Conservation (phyloP, 2,329 filamentous ascomycete species). For the Immersiporthe knoxdaviesiana region DNA sequence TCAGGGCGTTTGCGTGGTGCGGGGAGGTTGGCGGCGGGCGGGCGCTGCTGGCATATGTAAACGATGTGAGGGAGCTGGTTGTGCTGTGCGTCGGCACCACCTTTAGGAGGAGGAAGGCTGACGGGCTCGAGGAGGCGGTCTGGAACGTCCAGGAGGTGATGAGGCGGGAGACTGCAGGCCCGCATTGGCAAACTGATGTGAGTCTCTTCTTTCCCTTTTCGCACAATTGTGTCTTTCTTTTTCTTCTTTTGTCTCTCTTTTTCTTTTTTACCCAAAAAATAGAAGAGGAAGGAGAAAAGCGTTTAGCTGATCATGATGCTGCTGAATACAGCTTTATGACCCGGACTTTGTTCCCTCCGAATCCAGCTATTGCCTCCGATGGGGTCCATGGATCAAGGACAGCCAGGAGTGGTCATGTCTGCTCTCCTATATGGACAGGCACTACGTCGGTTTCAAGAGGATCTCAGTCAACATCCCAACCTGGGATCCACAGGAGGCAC, state of each 20-base stretch:
- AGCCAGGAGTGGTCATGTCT: slow-evolving; percentile 45
- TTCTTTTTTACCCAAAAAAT: not conserved
- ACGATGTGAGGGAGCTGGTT: slow-evolving; percentile 53
- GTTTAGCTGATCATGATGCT: not conserved
- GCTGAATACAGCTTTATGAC: slow-evolving; percentile 37
- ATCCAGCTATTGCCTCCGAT: slow-evolving; percentile 56
- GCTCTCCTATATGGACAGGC: slow-evolving; percentile 54
- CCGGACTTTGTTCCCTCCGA: slow-evolving; percentile 53
- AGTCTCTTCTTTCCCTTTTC: slow-evolving; percentile 26
- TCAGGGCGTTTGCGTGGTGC: slow-evolving; percentile 59
- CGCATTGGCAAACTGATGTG: slow-evolving; percentile 44
- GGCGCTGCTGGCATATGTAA: slow-evolving; percentile 56
- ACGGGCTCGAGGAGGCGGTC: slow-evolving; percentile 32
- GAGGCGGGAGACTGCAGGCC: slow-evolving; percentile 52
- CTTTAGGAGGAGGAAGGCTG: slow-evolving; percentile 34
- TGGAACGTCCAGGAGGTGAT: slow-evolving; percentile 57
- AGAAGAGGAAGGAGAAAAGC: not conserved
- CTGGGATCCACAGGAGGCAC: slow-evolving; percentile 44
- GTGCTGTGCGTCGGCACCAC: slow-evolving; percentile 53
- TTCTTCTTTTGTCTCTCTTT: not conserved
- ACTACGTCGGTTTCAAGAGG: slow-evolving; percentile 59
- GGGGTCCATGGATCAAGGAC: slow-evolving; percentile 55
- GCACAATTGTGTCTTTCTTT: too few species aligned
- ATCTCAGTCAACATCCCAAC: slow-evolving; percentile 44
- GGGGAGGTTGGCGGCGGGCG: slow-evolving; percentile 45